phyloP scores from a whole-genome alignment of 768 basidiomycete genomes.

The Tricholomella constricta region DNA sequence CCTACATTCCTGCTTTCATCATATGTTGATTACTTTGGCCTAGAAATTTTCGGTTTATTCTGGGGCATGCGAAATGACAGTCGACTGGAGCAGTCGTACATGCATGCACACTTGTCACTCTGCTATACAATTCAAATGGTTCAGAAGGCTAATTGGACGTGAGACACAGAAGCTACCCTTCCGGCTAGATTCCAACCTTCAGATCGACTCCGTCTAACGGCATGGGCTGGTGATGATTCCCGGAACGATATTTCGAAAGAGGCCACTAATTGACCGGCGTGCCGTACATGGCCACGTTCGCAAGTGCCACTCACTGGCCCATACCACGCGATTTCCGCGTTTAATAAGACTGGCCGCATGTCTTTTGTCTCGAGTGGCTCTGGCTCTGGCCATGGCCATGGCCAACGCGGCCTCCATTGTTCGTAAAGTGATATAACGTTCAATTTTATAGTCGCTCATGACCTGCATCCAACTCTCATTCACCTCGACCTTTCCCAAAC shows the following conservation, averaged over 20 bases:
- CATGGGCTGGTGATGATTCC: constrained; percentile 20
- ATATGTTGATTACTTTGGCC: neutral
- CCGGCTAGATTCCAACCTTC: constrained; percentile 11
- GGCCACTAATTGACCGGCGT: constrained; percentile 8
- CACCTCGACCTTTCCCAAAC: neutral
- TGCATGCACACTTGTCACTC: neutral
- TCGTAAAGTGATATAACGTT: neutral
- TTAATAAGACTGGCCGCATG: neutral
- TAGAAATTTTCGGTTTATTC: neutral
- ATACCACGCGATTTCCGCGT: neutral
- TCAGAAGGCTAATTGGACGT: constrained; percentile 30
- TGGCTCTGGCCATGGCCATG: constrained; percentile 7
- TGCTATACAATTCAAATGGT: neutral
- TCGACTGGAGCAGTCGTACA: too few species aligned
- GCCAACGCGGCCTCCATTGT: constrained; percentile 3
- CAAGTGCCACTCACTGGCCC: neutral
- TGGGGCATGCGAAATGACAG: neutral
- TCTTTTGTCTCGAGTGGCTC: neutral
- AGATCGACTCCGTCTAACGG: constrained; percentile 26
- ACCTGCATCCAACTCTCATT: neutral
- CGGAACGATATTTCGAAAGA: constrained; percentile 4
- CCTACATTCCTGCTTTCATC: constrained; percentile 8
- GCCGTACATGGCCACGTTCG: neutral
- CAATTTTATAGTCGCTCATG: neutral
- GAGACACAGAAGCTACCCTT: constrained; percentile 28